These are phyloP conservation scores for Sporisorium sorghi DNA, from an alignment of 1,284 basidiomycete genomes.

Conservation along the genomic window DNA sequence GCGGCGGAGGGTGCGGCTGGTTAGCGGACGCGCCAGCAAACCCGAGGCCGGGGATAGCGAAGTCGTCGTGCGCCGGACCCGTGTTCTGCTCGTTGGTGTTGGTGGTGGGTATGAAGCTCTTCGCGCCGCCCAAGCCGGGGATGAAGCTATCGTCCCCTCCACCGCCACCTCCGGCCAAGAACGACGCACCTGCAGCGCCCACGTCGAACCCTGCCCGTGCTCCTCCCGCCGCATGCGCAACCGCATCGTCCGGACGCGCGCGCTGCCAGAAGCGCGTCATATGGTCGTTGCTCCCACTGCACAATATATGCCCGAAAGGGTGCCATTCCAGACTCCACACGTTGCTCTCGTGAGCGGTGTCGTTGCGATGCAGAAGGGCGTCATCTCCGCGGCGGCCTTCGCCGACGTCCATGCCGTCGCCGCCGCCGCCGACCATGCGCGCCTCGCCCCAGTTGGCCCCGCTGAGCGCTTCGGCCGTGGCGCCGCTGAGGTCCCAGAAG, in stretches of 20 bases:
- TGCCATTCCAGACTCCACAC: constrained; percentile 96
- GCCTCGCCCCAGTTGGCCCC: constrained; percentile 16
- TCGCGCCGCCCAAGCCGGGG: constrained; percentile 24
- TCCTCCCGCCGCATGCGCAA: neutral
- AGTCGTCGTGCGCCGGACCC: constrained; percentile 19
- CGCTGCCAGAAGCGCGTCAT: constrained; percentile 97
- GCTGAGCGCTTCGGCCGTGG: constrained; percentile 20
- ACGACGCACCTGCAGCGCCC: neutral
- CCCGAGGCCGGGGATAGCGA: constrained; percentile 31
- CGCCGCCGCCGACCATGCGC: constrained; percentile 31
- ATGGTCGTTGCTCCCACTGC: constrained; percentile 92
- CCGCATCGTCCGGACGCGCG: constrained; percentile 76
- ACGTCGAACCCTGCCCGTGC: constrained; percentile 8
- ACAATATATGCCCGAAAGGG: constrained; percentile 93
- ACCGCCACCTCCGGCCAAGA: constrained; percentile 1
- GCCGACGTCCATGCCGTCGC: constrained; percentile 36
- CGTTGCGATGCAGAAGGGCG: constrained; percentile 81
- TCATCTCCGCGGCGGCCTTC: constrained; percentile 28
- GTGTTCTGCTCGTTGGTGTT: neutral
- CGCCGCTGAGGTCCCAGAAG: constrained; percentile 82
- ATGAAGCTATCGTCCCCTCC: constrained; percentile 37
- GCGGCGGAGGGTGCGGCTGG: neutral
- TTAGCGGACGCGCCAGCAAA: neutral
- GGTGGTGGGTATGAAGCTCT: constrained; percentile 25
- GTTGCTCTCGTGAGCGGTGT: constrained; percentile 94